Evolutionary conservation across 2,329 filamentous ascomycete species (phyloP), one percentile per base, ranked within the genome.

Genomic region (Aspergillus novofumigatus): DNA sequence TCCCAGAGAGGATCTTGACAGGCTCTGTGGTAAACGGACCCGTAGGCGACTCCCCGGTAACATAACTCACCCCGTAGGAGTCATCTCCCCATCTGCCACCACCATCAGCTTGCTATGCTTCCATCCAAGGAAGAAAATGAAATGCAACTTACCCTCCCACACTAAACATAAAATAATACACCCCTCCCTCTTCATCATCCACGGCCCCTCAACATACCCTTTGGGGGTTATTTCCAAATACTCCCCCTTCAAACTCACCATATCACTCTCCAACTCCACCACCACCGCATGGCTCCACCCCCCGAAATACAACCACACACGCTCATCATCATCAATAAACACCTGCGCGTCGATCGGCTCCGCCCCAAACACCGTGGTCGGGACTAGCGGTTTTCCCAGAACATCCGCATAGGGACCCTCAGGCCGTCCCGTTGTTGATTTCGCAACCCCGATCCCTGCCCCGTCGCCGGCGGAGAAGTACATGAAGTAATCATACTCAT

Each of bases 391-490:
- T 41, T 65, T 63, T 1, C 75, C 77, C 11, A 79, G 70, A 5
- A 70, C 76, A 54, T 80, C 77, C 17, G 68, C 64, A 47, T 75
- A 79, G 0, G 77, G 77, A 0, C 77, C 77, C 32, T 70, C 67
- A 0, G 77, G 72, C 3, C 56, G 17, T 1, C 67, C 56, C 0
- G 59, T 59, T 14, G 69, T 67, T 0, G 76, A 70, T 3, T 71
- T 68, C 0, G 71, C 77, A 0, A 79, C 77, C 2, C 77, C 77
- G 17, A 79, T 78, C 3, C 77, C 77, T 5, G 74, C 76, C 1
- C 77, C 65, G 54, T 81, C 79, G 42, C 81, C 81, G 38, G 79
- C 80, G 47, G 72, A 77, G 60, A 81, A 82, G 65, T 82, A 82
- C 53, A 82, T 70, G 61, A 77, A 81, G 64, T 81, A 81, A 44